Conservation (phyloP, 2,329 filamentous ascomycete species). For the Microdochium trichocladiopsis region DNA sequence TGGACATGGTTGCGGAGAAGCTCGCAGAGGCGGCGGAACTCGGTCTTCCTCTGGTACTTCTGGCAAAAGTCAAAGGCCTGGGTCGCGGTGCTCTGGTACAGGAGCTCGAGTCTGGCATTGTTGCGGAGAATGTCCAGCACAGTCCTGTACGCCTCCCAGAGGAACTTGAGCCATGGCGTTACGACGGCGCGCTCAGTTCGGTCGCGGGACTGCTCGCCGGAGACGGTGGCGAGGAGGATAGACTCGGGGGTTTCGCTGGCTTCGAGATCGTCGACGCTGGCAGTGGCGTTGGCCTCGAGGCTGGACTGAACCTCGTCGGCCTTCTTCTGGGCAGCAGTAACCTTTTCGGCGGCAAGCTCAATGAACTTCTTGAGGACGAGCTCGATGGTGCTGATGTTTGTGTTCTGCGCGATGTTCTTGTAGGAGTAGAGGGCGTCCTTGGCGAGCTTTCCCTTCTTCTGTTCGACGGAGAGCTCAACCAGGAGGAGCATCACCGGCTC, state of each 20-base stretch:
- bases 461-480: slow-evolving; percentile 92
- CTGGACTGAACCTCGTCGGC: slow-evolving; percentile 90
- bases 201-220: slow-evolving; percentile 94
- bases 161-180: slow-evolving; percentile 97
- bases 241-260: slow-evolving; percentile 97
- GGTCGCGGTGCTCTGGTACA: slow-evolving; percentile 96
- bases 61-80: slow-evolving; percentile 99
- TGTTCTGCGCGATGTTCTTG: slow-evolving; percentile 99
- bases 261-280: slow-evolving; percentile 85
- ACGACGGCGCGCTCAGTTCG: slow-evolving; percentile 97
- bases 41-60: slow-evolving; percentile 97
- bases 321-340: slow-evolving; percentile 90
- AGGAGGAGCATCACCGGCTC: slow-evolving; percentile 98
- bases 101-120: slow-evolving; percentile 93
- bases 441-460: slow-evolving; percentile 95
- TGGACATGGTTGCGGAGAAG: slow-evolving; percentile 97
- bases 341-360: slow-evolving; percentile 91
- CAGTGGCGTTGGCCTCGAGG: slow-evolving; percentile 67
- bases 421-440: slow-evolving; percentile 99
- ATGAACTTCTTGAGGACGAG: slow-evolving; percentile 97
- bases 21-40: slow-evolving; percentile 97
- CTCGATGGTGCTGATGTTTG: slow-evolving; percentile 97
- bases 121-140: slow-evolving; percentile 98
- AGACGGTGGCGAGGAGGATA: slow-evolving; percentile 94
- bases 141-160: slow-evolving; percentile 98